Evolutionary conservation across 495 filamentous ascomycete species (phyloP).

Genomic region (Acidiella bohemica): DNA sequence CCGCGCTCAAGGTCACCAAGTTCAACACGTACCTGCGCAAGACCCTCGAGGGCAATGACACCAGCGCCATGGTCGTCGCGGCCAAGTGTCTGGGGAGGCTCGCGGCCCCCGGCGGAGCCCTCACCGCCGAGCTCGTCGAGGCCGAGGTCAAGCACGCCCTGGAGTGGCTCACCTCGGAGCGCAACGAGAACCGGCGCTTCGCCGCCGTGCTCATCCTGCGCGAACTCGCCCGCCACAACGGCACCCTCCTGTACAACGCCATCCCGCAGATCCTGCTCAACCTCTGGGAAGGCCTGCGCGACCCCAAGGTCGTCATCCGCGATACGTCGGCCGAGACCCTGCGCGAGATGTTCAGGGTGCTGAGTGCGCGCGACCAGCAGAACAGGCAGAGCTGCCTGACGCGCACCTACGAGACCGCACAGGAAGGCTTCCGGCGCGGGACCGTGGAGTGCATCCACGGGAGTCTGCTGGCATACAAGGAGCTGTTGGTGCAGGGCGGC

Average conservation of each 20-base stretch:
- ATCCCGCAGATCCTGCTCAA: constrained; percentile 82
- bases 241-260: constrained; percentile 84
- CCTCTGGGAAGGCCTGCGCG: constrained; percentile 86
- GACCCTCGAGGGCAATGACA: constrained; percentile 79
- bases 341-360: constrained; percentile 85
- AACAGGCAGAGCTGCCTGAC: constrained; percentile 76
- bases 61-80: constrained; percentile 70
- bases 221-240: constrained; percentile 79
- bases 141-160: constrained; percentile 88
- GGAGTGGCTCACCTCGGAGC: constrained; percentile 91
- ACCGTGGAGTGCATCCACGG: constrained; percentile 81
- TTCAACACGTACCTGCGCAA: constrained; percentile 82
- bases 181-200: constrained; percentile 82
- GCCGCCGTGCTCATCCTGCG: constrained; percentile 80
- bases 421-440: constrained; percentile 59
- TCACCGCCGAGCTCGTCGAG: constrained; percentile 93
- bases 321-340: constrained; percentile 83
- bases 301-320: constrained; percentile 78
- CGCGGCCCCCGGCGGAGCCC: constrained; percentile 78
- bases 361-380: constrained; percentile 71
- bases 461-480: constrained; percentile 77
- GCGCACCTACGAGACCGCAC: constrained; percentile 71
- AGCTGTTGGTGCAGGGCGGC: constrained; percentile 78
- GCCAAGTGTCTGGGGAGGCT: constrained; percentile 78
- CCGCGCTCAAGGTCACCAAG: constrained; percentile 81